Evolutionary conservation across 768 basidiomycete species (phyloP).

Genomic region (Mycena venus): DNA sequence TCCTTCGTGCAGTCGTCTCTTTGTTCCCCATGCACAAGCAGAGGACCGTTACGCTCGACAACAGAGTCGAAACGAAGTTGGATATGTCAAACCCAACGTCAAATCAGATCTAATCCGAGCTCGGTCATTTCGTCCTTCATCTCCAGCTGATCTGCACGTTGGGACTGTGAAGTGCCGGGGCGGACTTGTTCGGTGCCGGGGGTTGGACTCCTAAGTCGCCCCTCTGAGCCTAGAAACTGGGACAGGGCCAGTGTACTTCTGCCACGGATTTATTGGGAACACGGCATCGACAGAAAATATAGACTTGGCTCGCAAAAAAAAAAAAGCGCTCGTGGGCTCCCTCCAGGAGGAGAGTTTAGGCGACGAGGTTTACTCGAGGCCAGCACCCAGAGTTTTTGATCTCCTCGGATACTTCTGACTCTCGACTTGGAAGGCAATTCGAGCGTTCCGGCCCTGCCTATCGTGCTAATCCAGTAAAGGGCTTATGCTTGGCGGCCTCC

Average conservation of each 20-base stretch:
- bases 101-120: not conserved
- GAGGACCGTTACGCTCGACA: not conserved
- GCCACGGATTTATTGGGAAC: not conserved
- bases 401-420: not conserved
- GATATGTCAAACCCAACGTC: too few relatives aligned
- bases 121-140: too few relatives aligned
- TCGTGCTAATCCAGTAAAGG: not conserved
- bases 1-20: not conserved
- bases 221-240: too few relatives aligned
- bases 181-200: too few relatives aligned
- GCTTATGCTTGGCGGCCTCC: not conserved
- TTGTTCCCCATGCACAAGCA: not conserved
- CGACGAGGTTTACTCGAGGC: constrained; percentile 2
- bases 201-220: too few relatives aligned
- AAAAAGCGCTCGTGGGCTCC: constrained; percentile 34
- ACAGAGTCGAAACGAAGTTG: not conserved
- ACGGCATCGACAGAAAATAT: not conserved
- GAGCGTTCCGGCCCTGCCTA: not conserved
- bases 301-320: constrained; percentile 33
- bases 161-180: too few relatives aligned
- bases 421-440: not conserved
- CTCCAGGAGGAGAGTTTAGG: constrained; percentile 35
- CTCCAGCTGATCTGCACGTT: too few relatives aligned
- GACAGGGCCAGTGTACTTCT: too few relatives aligned
- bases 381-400: constrained; percentile 38